Percentiles rank a stretch among this genome's conserved stretches.
Evolutionary conservation across 768 basidiomycete genomes (phyloP).

Genomic region (Mycena galopus): DNA sequence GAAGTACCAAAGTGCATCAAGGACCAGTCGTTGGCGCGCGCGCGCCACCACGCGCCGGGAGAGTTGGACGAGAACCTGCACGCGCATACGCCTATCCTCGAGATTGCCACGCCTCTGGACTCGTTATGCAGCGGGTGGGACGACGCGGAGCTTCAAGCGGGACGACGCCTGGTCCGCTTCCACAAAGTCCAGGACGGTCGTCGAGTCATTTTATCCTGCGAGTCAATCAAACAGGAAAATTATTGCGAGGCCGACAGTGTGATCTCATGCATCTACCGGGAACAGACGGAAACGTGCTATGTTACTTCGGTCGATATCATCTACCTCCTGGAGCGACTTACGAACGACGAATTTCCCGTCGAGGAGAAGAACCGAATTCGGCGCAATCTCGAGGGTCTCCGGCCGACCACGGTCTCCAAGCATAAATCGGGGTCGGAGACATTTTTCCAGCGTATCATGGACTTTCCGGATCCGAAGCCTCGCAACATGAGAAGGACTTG

Average conservation of each 20-base stretch:
- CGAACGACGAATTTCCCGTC: conserved; percentile 86
- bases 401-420: conserved; percentile 92
- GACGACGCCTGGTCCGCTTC: conserved; percentile 91
- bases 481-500: conserved; percentile 98
- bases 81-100: conserved; percentile 69
- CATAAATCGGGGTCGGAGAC: conserved; percentile 80
- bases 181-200: conserved; percentile 82
- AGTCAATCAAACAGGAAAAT: conserved; percentile 78
- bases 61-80: conserved; percentile 56
- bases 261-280: conserved; percentile 94
- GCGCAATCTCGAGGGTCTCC: conserved; percentile 93
- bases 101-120: conserved; percentile 70
- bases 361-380: conserved; percentile 98
- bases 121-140: conserved; percentile 71
- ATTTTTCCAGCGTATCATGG: conserved; percentile 98
- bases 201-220: conserved; percentile 83
- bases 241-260: conserved; percentile 83
- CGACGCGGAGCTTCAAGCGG: conserved; percentile 71
- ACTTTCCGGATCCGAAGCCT: conserved; percentile 93
- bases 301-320: conserved; percentile 98
- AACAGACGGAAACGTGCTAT: conserved; percentile 81
- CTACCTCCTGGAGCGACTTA: conserved; percentile 84
- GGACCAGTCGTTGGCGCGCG: conserved; percentile 57
- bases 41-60: conserved; percentile 49
- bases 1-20: conserved; percentile 45